phyloP scores from a whole-genome alignment of 306 rosid species.

The Luffa aegyptiaca region DNA sequence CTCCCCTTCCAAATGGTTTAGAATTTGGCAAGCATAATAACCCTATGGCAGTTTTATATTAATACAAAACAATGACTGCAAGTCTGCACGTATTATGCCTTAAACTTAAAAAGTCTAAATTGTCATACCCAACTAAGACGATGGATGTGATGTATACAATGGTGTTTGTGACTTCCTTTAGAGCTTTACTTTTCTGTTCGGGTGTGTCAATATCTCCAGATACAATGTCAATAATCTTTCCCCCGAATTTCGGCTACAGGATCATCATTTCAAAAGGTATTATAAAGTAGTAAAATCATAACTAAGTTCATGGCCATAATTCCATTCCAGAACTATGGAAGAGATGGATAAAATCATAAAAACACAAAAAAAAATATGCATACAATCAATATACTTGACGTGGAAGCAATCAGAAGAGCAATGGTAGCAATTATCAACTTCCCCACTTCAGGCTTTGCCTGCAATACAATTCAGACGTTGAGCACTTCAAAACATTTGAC shows the following conservation, averaged over 20 bases:
- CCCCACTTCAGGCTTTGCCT: conserved; percentile 66
- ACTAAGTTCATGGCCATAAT: background rate
- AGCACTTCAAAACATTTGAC: background rate
- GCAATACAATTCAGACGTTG: conserved; percentile 2
- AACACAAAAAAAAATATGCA: conserved; percentile 7
- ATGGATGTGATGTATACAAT: conserved; percentile 43
- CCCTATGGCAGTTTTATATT: background rate
- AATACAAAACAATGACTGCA: background rate
- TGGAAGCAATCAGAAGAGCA: conserved; percentile 63
- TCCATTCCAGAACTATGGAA: background rate
- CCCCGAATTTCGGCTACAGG: conserved; percentile 62
- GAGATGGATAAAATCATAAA: background rate
- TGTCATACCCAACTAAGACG: conserved; percentile 47
- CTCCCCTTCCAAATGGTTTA: background rate
- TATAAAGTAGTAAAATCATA: background rate
- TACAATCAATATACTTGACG: conserved; percentile 59
- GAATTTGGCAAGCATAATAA: background rate
- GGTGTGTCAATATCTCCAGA: conserved; percentile 40
- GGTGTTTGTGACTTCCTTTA: conserved; percentile 52
- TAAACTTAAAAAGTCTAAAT: background rate
- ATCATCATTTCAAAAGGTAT: conserved; percentile 13
- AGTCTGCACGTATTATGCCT: background rate
- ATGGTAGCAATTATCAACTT: conserved; percentile 42
- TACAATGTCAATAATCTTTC: conserved; percentile 67
- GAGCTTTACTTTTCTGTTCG: conserved; percentile 41